These are phyloP conservation scores for Hymenoscyphus fraxineus DNA, from an alignment of 2,329 filamentous ascomycete species.

Conservation along the genomic window DNA sequence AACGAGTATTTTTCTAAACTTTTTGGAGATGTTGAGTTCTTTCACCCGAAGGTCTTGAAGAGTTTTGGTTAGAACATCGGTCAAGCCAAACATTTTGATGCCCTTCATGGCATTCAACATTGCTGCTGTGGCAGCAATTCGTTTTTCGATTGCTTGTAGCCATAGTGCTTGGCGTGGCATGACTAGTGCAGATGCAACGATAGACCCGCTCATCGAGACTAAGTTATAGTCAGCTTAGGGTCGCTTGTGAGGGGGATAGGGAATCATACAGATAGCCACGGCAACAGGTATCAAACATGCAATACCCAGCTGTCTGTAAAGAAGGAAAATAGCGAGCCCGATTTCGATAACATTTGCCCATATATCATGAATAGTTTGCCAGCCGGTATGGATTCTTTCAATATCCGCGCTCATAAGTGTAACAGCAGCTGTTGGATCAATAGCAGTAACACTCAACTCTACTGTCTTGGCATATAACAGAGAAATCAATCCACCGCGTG, in stretches of 20 bases:
- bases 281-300: constrained; percentile 19
- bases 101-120: constrained; percentile 30
- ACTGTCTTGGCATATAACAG: constrained; percentile 37
- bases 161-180: constrained; percentile 18
- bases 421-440: constrained; percentile 36
- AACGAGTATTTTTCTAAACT: constrained; percentile 7
- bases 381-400: constrained; percentile 36
- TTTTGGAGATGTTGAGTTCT: constrained; percentile 10
- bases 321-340: constrained; percentile 35
- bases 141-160: constrained; percentile 29
- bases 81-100: constrained; percentile 33
- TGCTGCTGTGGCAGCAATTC: constrained; percentile 26
- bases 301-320: constrained; percentile 31
- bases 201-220: constrained; percentile 29
- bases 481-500: constrained; percentile 4
- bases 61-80: constrained; percentile 28
- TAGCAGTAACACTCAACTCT: constrained; percentile 29
- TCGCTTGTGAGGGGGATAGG: background rate
- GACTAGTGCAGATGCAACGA: constrained; percentile 10
- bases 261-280: constrained; percentile 18
- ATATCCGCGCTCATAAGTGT: constrained; percentile 44
- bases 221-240: constrained; percentile 28
- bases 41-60: constrained; percentile 35
- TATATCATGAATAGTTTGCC: constrained; percentile 34
- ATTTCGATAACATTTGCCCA: constrained; percentile 39